Evolutionary conservation across 495 filamentous ascomycete genomes (phyloP).

Genomic region (Aspergillus carlsbadensis): DNA sequence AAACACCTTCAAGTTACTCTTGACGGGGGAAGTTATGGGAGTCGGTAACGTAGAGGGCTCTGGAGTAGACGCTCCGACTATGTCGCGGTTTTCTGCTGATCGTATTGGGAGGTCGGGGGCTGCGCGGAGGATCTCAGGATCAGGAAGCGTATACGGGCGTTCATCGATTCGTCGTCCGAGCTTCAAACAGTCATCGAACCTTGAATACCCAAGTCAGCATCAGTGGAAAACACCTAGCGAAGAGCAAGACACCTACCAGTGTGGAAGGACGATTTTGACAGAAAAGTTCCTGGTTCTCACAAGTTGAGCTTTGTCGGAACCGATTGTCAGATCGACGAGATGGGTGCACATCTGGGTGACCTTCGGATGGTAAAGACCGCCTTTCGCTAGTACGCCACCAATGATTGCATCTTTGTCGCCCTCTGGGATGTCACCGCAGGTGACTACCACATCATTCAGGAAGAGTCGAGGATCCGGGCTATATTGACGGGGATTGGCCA

Average conservation of each 20-base stretch:
- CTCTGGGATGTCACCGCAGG: conserved; percentile 77
- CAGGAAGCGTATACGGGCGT: conserved; percentile 78
- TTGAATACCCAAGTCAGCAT: conserved; percentile 25
- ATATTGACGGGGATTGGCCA: conserved; percentile 76
- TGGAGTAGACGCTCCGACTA: conserved; percentile 76
- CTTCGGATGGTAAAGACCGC: conserved; percentile 71
- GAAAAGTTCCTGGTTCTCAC: conserved; percentile 62
- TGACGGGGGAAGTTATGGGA: conserved; percentile 34
- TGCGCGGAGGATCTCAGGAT: conserved; percentile 72
- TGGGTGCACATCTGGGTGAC: conserved; percentile 78
- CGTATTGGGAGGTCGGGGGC: conserved; percentile 54
- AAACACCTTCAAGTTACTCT: conserved; percentile 50
- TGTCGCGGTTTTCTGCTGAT: conserved; percentile 53
- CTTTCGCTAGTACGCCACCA: conserved; percentile 85
- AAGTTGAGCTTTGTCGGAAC: conserved; percentile 68
- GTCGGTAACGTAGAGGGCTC: conserved; percentile 55
- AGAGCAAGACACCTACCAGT: conserved; percentile 63
- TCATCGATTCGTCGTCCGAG: conserved; percentile 87
- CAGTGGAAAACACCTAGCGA: neutral
- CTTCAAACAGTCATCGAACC: conserved; percentile 96
- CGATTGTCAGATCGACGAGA: conserved; percentile 77
- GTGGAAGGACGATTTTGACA: conserved; percentile 86
- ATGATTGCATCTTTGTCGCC: conserved; percentile 90
- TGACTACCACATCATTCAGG: conserved; percentile 77
- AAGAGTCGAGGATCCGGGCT: conserved; percentile 90